A percentile compares a stretch with the other conserved stretches of the same genome.
Conservation (phyloP, 192 early-diverging fungal genomes). For the Coemansia sp. region DNA sequence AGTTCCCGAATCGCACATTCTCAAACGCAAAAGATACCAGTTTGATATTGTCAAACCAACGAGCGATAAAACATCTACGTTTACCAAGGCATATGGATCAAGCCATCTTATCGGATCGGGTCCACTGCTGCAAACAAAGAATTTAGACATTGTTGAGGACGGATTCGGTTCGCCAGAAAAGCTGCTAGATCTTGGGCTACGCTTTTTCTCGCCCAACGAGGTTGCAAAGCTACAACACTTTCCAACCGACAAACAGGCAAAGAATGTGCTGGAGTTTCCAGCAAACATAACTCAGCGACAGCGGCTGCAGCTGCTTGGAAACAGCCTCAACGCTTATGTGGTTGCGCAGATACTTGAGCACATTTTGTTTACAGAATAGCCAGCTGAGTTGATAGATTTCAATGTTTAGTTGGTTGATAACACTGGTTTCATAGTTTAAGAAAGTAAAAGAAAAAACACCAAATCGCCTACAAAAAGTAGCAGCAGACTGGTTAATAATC, state of each 20-base stretch:
- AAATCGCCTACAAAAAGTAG: not conserved
- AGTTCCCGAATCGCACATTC: slow-evolving; percentile 28
- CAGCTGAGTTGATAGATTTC: not conserved
- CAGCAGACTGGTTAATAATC: not conserved
- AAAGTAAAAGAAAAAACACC: slow-evolving; percentile 4
- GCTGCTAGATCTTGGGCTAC: slow-evolving; percentile 65
- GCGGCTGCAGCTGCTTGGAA: slow-evolving; percentile 44
- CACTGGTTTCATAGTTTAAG: not conserved
- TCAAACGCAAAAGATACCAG: slow-evolving; percentile 29
- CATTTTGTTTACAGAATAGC: slow-evolving; percentile 23
- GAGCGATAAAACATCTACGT: slow-evolving; percentile 38
- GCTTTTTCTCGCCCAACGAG: slow-evolving; percentile 81
- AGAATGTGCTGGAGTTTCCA: slow-evolving; percentile 27
- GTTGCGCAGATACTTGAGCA: slow-evolving; percentile 36
- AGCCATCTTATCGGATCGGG: slow-evolving; percentile 76
- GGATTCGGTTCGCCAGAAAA: slow-evolving; percentile 63
- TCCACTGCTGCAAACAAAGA: slow-evolving; percentile 71
- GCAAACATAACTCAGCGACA: slow-evolving; percentile 20
- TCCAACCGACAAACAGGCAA: slow-evolving; percentile 40
- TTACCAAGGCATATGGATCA: slow-evolving; percentile 81
- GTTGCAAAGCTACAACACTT: slow-evolving; percentile 81
- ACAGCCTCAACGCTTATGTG: slow-evolving; percentile 44
- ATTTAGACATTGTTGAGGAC: slow-evolving; percentile 64
- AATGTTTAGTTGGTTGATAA: not conserved
- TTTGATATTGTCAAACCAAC: slow-evolving; percentile 39